A percentile compares a stretch with the other conserved stretches of the same genome.
These are phyloP conservation scores for Wickerhamomyces xylosicus DNA, from an alignment of 805 yeast species.

Conservation along the genomic window DNA sequence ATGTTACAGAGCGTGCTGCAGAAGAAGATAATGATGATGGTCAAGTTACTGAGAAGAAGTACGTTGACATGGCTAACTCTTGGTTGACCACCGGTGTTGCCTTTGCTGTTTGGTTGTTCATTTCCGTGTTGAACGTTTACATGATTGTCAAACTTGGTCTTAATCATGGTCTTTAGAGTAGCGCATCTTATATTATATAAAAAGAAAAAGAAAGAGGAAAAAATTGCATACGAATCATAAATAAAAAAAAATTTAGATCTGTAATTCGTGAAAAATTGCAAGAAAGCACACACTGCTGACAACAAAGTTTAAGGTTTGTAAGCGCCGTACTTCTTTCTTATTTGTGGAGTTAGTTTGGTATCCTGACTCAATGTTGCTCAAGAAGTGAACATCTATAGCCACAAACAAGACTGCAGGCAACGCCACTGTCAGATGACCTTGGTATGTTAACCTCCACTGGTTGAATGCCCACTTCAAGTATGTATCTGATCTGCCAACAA, in stretches of 20 bases:
- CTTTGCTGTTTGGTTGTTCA: conserved; percentile 55
- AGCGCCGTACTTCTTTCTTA: no score
- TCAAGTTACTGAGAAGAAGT: conserved; percentile 7
- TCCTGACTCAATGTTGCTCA: no score
- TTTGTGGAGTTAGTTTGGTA: no score
- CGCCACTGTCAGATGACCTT: no score
- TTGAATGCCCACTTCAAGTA: no score
- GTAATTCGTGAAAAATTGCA: no score
- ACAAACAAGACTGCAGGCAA: no score
- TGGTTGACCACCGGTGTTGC: conserved; percentile 45
- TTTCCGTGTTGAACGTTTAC: conserved; percentile 63
- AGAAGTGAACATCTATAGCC: no score
- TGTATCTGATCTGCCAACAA: no score
- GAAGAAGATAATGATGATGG: conserved; percentile 10
- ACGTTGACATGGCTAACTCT: conserved; percentile 49
- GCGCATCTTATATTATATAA: background rate
- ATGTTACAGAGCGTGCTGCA: background rate
- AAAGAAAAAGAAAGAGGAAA: background rate
- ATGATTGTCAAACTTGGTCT: conserved; percentile 34
- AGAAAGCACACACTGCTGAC: no score
- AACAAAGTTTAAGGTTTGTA: no score
- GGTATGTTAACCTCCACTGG: no score
- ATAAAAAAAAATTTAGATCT: conserved; percentile 1
- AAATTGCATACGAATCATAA: background rate
- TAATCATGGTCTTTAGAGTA: conserved; percentile 1